These are phyloP conservation scores for Cladochytrium replicatum DNA, from an alignment of 192 early-diverging fungal species.

Conservation along the genomic window DNA sequence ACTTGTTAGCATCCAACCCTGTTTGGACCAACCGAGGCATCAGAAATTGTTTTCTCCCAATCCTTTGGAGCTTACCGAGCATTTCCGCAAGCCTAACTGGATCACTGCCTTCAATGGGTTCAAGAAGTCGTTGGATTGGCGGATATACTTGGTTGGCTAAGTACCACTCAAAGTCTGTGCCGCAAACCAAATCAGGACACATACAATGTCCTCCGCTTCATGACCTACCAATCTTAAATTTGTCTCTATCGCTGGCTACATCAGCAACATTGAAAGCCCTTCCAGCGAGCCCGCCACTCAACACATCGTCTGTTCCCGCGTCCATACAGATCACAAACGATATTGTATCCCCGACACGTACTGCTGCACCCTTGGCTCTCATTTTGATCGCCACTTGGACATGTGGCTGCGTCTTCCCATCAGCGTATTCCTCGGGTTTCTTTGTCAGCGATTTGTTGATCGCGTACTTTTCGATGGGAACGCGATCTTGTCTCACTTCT, in stretches of 20 bases:
- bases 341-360: conserved; percentile 80
- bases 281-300: conserved; percentile 45
- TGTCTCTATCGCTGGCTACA: conserved; percentile 31
- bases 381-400: conserved; percentile 85
- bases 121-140: conserved; percentile 70
- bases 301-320: conserved; percentile 11
- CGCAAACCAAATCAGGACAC: conserved; percentile 1
- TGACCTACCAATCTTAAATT: conserved; percentile 42
- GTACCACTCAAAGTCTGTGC: conserved; percentile 79
- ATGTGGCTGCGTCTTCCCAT: conserved; percentile 81
- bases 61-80: conserved; percentile 53
- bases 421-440: conserved; percentile 79
- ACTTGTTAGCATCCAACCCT: no score
- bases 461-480: conserved; percentile 74
- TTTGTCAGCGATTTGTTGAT: conserved; percentile 94
- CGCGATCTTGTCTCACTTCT: conserved; percentile 55
- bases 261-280: conserved; percentile 83
- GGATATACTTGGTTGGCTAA: conserved; percentile 85
- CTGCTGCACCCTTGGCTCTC: conserved; percentile 54
- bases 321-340: conserved; percentile 82
- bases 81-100: conserved; percentile 64
- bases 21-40: conserved; percentile 12
- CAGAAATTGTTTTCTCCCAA: conserved; percentile 2
- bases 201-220: neutral
- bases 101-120: conserved; percentile 79